Evolutionary conservation across 2,329 filamentous ascomycete genomes (phyloP).

Genomic region (Aspergillus sp.): DNA sequence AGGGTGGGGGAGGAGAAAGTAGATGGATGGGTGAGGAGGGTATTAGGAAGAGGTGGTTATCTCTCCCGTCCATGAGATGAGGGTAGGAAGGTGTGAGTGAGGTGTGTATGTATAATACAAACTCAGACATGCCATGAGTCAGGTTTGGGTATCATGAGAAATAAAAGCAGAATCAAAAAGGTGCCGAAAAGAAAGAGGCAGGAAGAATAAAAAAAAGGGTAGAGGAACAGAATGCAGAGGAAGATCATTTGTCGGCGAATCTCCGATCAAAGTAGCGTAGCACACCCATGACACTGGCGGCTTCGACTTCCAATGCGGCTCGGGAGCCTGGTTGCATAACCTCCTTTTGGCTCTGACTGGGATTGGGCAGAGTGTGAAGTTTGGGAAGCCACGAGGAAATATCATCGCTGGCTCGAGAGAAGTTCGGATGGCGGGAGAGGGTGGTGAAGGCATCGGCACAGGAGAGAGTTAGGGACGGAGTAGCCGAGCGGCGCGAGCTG

Average conservation of each 20-base stretch:
- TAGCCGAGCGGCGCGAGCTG: slow-evolving; percentile 34
- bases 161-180: slow-evolving; percentile 8
- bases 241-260: slow-evolving; percentile 53
- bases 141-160: slow-evolving; percentile 30
- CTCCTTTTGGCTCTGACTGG: slow-evolving; percentile 21
- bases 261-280: slow-evolving; percentile 76
- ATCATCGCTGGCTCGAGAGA: slow-evolving; percentile 71
- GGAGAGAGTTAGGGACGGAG: slow-evolving; percentile 60
- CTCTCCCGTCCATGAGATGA: neutral
- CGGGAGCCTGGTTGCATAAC: slow-evolving; percentile 33
- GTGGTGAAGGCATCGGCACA: slow-evolving; percentile 80
- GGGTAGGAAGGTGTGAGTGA: neutral
- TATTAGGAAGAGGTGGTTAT: neutral
- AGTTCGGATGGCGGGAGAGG: slow-evolving; percentile 73
- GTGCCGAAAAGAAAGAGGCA: slow-evolving; percentile 10
- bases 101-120: slow-evolving; percentile 25
- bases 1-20: neutral
- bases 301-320: slow-evolving; percentile 74
- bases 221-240: neutral
- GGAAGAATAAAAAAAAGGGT: neutral
- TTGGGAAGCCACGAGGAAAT: slow-evolving; percentile 75
- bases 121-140: slow-evolving; percentile 27
- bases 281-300: slow-evolving; percentile 83
- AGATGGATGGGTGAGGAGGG: neutral
- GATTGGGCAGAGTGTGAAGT: slow-evolving; percentile 60